Evolutionary conservation across 2,329 filamentous ascomycete species (phyloP).

Genomic region (Colletotrichum musicola): DNA sequence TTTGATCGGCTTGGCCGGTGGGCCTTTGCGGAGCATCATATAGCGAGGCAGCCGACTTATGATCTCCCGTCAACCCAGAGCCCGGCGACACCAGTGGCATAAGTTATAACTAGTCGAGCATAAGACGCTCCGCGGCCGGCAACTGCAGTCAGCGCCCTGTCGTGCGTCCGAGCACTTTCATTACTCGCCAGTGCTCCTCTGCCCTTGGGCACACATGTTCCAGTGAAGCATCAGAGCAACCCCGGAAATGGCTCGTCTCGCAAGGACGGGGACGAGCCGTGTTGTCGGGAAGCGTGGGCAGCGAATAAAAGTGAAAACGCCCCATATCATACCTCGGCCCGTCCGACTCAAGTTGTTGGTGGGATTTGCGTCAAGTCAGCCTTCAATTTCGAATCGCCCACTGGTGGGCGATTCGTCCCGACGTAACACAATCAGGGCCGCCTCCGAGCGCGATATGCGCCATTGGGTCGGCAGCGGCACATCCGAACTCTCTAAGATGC

Average conservation of each 20-base stretch:
- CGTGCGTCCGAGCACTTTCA: neutral
- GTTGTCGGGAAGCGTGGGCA: conserved; percentile 3
- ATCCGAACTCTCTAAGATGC: neutral
- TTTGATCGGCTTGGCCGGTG: conserved; percentile 33
- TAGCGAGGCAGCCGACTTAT: conserved; percentile 37
- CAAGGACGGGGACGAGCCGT: conserved; percentile 22
- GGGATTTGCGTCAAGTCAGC: conserved; percentile 6
- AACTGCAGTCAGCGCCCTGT: conserved; percentile 1
- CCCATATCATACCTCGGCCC: neutral
- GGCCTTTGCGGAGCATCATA: conserved; percentile 33
- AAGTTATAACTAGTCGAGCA: neutral
- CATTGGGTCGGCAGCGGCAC: neutral
- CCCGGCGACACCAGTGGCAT: conserved; percentile 12
- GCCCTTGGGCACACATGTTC: neutral
- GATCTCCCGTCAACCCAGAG: conserved; percentile 33
- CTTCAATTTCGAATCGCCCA: conserved; percentile 1
- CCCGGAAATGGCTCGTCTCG: conserved; percentile 22
- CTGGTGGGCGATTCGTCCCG: neutral
- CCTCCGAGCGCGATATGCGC: neutral
- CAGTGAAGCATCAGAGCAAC: neutral
- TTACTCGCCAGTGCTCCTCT: conserved; percentile 5
- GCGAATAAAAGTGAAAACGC: neutral
- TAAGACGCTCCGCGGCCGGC: conserved; percentile 1
- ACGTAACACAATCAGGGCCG: neutral
- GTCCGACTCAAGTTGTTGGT: neutral